Evolutionary conservation across 805 yeast species (phyloP), one percentile per base, ranked within the genome.

Genomic region (Pichia eremophila): DNA sequence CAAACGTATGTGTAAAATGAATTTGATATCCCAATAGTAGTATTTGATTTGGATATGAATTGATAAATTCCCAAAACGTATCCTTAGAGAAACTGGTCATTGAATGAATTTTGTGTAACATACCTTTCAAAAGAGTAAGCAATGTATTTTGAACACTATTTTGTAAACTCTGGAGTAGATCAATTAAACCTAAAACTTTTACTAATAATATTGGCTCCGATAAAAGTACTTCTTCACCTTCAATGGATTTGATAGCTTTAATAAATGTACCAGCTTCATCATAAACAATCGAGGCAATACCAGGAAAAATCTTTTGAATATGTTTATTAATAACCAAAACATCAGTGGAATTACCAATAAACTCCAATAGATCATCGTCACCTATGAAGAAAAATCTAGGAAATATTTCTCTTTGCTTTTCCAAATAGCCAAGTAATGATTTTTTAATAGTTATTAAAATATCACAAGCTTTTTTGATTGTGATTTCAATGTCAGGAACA

Each of bases 361-460:
- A 75, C 51, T 87, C 95, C 34, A 91, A 67, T 31, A 91, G 65
- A 60, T 91, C 96, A 50, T 89, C 96, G 60, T 91, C 91, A 7
- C 97, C 96, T 28, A 91, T 67, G 59, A 91, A 90, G 57, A 83
- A 89, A 47, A 89, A 82, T 42, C 97, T 71, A 1, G 96, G 90
- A 56, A 84, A 91, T 1, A 71, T 50, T 39, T 75, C 82, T 52
- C 98, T 68, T 59, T 90, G 95, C 37, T 74, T 75, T 55, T 90
- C 97, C 32, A 91, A 67, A 59, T 81, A 91, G 9, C 86, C 91
- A 12, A 80, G 71, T 14, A 91, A 68, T 0, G 96, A 81, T 46
- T 73, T 75, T 41, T 81, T 73, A 2, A 87, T 75, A 52, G 72
- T 78, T 6, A 54, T 56, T 31, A 90, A 67, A n/a, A 82, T 72